phyloP scores from a whole-genome alignment of 2,329 filamentous ascomycete genomes.

The Exophiala phaeomuriformis region DNA sequence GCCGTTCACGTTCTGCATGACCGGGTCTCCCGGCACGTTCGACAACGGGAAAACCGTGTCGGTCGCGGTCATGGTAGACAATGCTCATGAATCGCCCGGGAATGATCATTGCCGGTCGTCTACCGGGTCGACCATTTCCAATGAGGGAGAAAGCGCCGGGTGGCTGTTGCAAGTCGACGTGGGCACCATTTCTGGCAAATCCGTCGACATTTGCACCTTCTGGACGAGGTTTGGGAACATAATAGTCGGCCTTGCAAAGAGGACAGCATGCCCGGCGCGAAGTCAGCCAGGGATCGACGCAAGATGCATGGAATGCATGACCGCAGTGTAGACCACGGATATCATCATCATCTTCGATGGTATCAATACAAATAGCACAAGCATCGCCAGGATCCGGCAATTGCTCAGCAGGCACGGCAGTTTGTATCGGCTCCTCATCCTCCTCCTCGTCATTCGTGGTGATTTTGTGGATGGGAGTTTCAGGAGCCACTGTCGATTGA shows the following conservation, averaged over 20 bases:
- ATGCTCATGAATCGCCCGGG: slow-evolving; percentile 34
- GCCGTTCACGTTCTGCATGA: slow-evolving; percentile 10
- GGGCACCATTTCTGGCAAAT: slow-evolving; percentile 7
- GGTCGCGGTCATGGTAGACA: slow-evolving; percentile 27
- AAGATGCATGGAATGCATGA: slow-evolving; percentile 95
- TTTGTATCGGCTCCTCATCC: slow-evolving; percentile 69
- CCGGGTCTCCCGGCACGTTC: slow-evolving; percentile 21
- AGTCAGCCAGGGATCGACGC: slow-evolving; percentile 94
- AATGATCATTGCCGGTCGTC: slow-evolving; percentile 33
- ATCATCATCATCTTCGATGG: slow-evolving; percentile 89
- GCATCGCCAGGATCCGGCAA: slow-evolving; percentile 78
- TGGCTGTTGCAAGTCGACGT: slow-evolving; percentile 11
- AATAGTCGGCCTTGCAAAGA: slow-evolving; percentile 96
- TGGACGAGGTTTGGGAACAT: slow-evolving; percentile 80
- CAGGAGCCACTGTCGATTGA: slow-evolving; percentile 23
- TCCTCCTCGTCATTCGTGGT: slow-evolving; percentile 63
- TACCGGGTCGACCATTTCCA: slow-evolving; percentile 33
- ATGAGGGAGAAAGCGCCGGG: slow-evolving; percentile 29
- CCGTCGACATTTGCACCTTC: slow-evolving; percentile 39
- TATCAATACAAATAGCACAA: slow-evolving; percentile 94
- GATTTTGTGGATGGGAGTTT: slow-evolving; percentile 37
- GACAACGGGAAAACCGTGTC: slow-evolving; percentile 24
- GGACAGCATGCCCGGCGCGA: slow-evolving; percentile 91
- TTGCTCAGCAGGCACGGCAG: slow-evolving; percentile 72
- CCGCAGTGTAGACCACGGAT: slow-evolving; percentile 89